Conservation (phyloP, 2,329 filamentous ascomycete genomes). For the Phialemoniopsis sp. region DNA sequence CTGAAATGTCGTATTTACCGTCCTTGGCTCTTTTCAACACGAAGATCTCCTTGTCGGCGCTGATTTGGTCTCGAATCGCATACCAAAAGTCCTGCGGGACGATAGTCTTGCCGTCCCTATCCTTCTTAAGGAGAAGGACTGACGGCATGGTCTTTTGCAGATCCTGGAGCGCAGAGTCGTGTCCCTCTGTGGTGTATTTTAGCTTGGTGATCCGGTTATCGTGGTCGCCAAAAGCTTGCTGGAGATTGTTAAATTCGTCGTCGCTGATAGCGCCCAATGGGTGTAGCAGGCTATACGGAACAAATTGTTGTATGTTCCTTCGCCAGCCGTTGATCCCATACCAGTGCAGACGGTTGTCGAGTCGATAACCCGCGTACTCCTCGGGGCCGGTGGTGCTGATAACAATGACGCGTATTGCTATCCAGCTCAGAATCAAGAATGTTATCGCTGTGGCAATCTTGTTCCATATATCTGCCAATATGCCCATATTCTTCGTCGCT, state of each 20-base stretch:
- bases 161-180: constrained; percentile 32
- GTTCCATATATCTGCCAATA: not conserved
- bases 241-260: constrained; percentile 16
- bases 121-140: constrained; percentile 49
- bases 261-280: constrained; percentile 14
- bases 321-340: constrained; percentile 13
- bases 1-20: constrained; percentile 33
- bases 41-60: constrained; percentile 40
- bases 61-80: constrained; percentile 54
- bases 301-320: constrained; percentile 13
- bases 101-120: constrained; percentile 44
- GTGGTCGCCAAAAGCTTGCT: constrained; percentile 13
- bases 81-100: constrained; percentile 63
- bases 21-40: constrained; percentile 35
- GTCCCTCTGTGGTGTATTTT: constrained; percentile 22
- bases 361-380: constrained; percentile 12
- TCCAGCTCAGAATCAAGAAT: constrained; percentile 5
- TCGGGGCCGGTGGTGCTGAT: constrained; percentile 8
- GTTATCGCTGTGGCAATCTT: constrained; percentile 8
- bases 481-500: not conserved
- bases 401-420: constrained; percentile 10
- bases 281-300: constrained; percentile 12
- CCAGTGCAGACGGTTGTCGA: constrained; percentile 16
- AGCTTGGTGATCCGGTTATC: constrained; percentile 18
- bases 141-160: constrained; percentile 50